Percentiles rank a stretch among this genome's conserved stretches.
phyloP scores from a whole-genome alignment of 148 eudicot species.

The Fagopyrum homotropicum region DNA sequence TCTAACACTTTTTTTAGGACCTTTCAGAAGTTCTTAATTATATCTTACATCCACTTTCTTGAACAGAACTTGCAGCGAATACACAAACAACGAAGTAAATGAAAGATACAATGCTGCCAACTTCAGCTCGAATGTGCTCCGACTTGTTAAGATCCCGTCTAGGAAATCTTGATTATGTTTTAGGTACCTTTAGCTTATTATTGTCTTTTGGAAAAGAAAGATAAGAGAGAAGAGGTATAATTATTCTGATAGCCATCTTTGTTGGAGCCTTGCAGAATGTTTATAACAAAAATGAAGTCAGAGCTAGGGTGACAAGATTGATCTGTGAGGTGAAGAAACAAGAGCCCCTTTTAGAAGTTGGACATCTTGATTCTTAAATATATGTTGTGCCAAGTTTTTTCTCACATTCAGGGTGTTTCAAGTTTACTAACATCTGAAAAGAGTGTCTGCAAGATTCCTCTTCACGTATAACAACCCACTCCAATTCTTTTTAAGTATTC shows the following conservation, averaged over 20 bases:
- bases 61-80: too few relatives aligned
- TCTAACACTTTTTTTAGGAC: not conserved
- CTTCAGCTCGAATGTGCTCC: not conserved
- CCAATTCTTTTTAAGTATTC: not conserved
- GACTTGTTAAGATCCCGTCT: too few relatives aligned
- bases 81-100: not conserved
- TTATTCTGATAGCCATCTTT: not conserved
- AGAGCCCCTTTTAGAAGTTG: not conserved
- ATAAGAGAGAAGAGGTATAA: not conserved
- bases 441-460: not conserved
- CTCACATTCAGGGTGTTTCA: not conserved
- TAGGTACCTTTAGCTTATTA: too few relatives aligned
- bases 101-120: not conserved
- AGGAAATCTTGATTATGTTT: not conserved
- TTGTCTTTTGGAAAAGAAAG: not conserved
- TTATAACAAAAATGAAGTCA: not conserved
- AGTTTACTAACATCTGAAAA: not conserved
- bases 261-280: not conserved
- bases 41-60: not conserved
- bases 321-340: not conserved
- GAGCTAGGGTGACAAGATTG: not conserved
- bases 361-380: not conserved
- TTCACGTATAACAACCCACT: not conserved
- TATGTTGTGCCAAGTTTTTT: not conserved
- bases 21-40: not conserved